Base-by-base conservation (phyloP, 2,329 filamentous ascomycete species). In the Bisporella sp. region DNA sequence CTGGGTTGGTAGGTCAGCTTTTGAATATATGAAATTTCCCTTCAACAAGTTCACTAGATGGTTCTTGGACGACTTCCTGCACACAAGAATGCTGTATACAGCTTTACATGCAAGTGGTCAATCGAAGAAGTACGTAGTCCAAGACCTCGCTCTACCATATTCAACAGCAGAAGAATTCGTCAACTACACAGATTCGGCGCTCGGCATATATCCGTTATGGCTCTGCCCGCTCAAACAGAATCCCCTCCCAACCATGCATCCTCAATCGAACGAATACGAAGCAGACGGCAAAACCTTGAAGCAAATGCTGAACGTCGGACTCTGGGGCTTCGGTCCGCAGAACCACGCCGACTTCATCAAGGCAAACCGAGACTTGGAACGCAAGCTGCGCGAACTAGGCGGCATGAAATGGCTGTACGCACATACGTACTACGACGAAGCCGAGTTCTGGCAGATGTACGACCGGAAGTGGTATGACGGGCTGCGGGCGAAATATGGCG, bases 361-460 rank as follows among this genome's bases (percentile, higher is more conserved):
- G 39, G 79, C 80, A 58, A 95, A 95, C 68, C 78, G 84, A 32
- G 75, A 74, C 41, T 74, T 95, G 21, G 89, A 95, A 69, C 69
- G 72, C 21, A 85, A 85, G 62, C 77, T 91, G 4, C 72, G 73
- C 45, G 74, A 81, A 56, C 76, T 93, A 1, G 82, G 83, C 44
- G 89, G 89, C 2, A 80, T 86, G 72, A 95, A 95, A 71, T 93
- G 88, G 85, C 72, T 95, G 9, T 95, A 95, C 67, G 88, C 89
- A 3, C 86, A 92, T 62, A 85, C 87, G 0, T 95, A 90, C 70
- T 93, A 93, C 66, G 76, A 78, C n/a, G 78, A 86, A 62, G 70
- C 76, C 0, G 80, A 87, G 62, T 89, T 87, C 68, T 87, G 83
- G 82, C 60, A 69, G 33, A 71, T 82, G 47, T 87, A 87, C 64